These are phyloP conservation scores for Teunomyces cretensis DNA, from an alignment of 805 yeast genomes.

Conservation along the genomic window DNA sequence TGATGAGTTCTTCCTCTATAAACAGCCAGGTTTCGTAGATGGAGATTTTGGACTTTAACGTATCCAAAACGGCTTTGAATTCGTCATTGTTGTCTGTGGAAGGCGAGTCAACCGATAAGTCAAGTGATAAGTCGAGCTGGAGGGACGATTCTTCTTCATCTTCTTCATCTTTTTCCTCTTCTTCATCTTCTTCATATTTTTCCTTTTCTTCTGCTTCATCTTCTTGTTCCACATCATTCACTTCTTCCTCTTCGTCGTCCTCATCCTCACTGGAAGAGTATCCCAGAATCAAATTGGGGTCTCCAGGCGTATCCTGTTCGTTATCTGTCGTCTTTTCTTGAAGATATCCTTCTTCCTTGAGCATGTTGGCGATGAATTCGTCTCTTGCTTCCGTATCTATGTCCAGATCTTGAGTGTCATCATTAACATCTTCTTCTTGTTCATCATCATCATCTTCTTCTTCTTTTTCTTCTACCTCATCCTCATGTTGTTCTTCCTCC, in stretches of 20 bases:
- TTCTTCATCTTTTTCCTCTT: not conserved
- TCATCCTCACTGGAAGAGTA: slow-evolving; percentile 10
- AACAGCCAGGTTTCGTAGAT: slow-evolving; percentile 38
- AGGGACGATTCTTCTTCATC: not conserved
- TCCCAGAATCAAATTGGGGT: not conserved
- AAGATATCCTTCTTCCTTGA: slow-evolving; percentile 20
- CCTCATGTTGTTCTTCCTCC: slow-evolving; percentile 2
- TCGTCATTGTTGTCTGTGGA: slow-evolving; percentile 10
- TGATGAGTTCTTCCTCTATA: slow-evolving; percentile 35
- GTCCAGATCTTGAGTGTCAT: slow-evolving; percentile 6
- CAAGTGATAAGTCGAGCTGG: slow-evolving; percentile 12
- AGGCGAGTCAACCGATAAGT: slow-evolving; percentile 8
- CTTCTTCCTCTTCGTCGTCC: slow-evolving; percentile 5
- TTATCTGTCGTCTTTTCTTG: slow-evolving; percentile 7
- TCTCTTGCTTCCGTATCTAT: slow-evolving; percentile 12
- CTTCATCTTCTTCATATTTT: not conserved
- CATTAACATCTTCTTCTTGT: not conserved
- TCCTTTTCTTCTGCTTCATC: slow-evolving; percentile 5
- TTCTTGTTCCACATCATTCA: slow-evolving; percentile 6
- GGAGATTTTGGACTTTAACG: slow-evolving; percentile 23
- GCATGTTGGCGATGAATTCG: slow-evolving; percentile 13
- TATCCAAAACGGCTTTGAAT: slow-evolving; percentile 28
- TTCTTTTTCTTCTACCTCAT: not conserved
- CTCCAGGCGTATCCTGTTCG: slow-evolving; percentile 7
- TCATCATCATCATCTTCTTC: slow-evolving; percentile 7